Evolutionary conservation across 2,329 filamentous ascomycete species (phyloP).

Genomic region (Venturia aucupariae): DNA sequence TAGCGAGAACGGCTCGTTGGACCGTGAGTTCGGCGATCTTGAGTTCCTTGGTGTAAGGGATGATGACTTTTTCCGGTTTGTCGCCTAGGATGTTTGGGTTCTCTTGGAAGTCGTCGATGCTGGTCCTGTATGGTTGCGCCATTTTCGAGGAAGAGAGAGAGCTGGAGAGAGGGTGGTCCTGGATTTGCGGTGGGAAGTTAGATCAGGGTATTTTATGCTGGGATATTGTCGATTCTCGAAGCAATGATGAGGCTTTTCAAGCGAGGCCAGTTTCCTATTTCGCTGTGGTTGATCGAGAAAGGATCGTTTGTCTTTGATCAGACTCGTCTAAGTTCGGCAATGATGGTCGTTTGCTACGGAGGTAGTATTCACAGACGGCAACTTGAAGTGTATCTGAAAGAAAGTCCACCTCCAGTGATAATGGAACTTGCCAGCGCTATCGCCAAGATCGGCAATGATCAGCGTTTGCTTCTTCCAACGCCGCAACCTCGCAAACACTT

Average conservation of each 20-base stretch:
- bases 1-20: slow-evolving; percentile 48
- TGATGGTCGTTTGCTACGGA: no score
- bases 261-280: background rate
- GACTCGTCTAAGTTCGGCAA: no score
- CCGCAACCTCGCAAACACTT: background rate
- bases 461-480: background rate
- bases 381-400: background rate
- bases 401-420: background rate
- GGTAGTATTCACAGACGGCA: no score
- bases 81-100: background rate
- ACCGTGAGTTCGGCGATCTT: slow-evolving; percentile 34
- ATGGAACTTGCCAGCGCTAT: background rate
- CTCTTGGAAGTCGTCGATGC: background rate
- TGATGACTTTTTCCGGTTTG: background rate
- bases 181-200: background rate
- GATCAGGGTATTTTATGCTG: background rate
- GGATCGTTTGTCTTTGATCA: background rate
- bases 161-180: background rate
- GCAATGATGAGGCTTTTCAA: background rate
- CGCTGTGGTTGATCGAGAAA: background rate
- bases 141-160: no score
- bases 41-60: slow-evolving; percentile 21
- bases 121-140: background rate
- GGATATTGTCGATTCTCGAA: background rate
- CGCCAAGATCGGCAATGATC: background rate